Percentiles rank a stretch among this genome's conserved stretches.
Conservation (phyloP, 2,329 filamentous ascomycete genomes). For the Ophiostoma triangulosporum region DNA sequence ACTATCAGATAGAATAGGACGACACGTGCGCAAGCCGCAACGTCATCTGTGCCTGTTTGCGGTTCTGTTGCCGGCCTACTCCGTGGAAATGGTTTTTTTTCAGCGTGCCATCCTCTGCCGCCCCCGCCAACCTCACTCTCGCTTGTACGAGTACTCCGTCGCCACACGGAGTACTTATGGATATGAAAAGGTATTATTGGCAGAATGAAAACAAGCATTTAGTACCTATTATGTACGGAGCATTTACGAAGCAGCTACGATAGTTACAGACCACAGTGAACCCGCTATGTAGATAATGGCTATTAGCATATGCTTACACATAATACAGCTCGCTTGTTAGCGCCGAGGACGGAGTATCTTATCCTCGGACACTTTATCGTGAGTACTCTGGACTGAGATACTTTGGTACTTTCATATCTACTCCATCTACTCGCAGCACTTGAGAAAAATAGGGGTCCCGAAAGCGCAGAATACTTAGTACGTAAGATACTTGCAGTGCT, state of each 20-base stretch:
- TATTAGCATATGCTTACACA: too few species aligned
- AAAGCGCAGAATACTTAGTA: neutral
- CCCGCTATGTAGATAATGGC: too few species aligned
- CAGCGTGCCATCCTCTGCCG: neutral
- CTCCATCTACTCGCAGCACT: neutral
- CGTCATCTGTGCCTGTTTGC: too few species aligned
- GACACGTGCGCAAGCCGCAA: too few species aligned
- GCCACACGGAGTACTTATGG: neutral
- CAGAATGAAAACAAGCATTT: neutral
- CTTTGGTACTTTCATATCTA: neutral
- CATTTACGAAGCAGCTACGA: neutral
- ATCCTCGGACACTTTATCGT: too few species aligned
- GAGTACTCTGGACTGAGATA: too few species aligned
- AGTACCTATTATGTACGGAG: neutral
- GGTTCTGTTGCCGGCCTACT: too few species aligned
- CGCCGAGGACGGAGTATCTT: neutral
- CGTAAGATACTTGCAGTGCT: neutral
- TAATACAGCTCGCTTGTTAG: neutral
- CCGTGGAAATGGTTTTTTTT: too few species aligned
- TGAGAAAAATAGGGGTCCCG: neutral
- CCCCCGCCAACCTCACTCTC: neutral
- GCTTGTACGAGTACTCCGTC: neutral
- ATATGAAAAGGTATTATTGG: neutral
- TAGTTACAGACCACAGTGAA: neutral
- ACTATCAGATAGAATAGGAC: too few species aligned